A percentile compares a stretch with the other conserved stretches of the same genome.
Evolutionary conservation across 1,139 yeast species (phyloP).

Genomic region (Hansenula lynferdii): DNA sequence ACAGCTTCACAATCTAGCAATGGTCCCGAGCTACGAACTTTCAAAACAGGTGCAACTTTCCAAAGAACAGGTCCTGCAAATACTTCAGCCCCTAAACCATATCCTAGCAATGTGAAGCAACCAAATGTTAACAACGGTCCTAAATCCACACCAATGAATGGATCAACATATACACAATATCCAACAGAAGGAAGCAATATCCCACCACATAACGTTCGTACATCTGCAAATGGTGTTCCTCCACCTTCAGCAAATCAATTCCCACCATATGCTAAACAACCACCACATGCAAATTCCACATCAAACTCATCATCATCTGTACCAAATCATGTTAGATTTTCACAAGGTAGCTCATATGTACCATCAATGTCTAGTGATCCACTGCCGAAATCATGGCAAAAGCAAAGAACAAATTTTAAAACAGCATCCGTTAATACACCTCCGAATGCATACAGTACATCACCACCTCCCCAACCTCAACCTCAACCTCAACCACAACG

Average conservation of each 20-base stretch:
- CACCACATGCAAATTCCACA: not conserved
- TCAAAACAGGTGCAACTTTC: not conserved
- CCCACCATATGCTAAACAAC: not conserved
- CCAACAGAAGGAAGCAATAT: not conserved
- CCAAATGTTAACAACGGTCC: too few species aligned
- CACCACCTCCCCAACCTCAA: not conserved
- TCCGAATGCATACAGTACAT: too few species aligned
- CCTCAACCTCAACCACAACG: too few species aligned
- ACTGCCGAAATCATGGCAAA: slow-evolving; percentile 7
- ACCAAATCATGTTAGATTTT: too few species aligned
- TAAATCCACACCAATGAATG: too few species aligned
- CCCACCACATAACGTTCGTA: not conserved
- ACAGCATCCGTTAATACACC: not conserved
- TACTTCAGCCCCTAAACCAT: too few species aligned
- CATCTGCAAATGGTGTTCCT: not conserved
- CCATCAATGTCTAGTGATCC: not conserved
- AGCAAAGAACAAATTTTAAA: slow-evolving; percentile 5
- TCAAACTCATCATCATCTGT: too few species aligned
- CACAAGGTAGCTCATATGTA: not conserved
- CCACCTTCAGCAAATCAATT: too few species aligned
- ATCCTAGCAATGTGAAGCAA: too few species aligned
- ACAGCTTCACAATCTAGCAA: not conserved
- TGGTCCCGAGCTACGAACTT: not conserved
- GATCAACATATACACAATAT: not conserved
- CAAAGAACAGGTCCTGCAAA: not conserved